Percentiles rank a stretch among this genome's conserved stretches.
These are phyloP conservation scores for Suillus occidentalis DNA, from an alignment of 768 basidiomycete genomes.

Conservation along the genomic window DNA sequence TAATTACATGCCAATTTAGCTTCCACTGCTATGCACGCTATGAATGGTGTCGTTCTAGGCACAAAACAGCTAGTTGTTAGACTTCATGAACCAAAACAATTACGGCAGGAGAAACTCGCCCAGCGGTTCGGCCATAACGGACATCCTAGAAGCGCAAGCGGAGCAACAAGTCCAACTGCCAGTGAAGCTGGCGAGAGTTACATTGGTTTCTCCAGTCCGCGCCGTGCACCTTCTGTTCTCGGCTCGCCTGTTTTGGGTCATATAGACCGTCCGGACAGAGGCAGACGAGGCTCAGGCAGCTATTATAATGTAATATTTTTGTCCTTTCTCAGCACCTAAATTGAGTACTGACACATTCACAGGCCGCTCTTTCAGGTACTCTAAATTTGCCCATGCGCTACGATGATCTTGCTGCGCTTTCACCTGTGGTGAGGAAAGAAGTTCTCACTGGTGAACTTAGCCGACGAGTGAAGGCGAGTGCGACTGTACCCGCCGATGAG, in stretches of 20 bases:
- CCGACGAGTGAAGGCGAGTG: conserved; percentile 64
- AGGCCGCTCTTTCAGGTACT: conserved; percentile 83
- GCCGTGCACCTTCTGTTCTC: conserved; percentile 48
- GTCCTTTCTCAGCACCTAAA: conserved; percentile 3
- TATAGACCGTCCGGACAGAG: conserved; percentile 61
- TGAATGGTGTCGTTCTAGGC: conserved; percentile 77
- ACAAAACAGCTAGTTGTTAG: conserved; percentile 82
- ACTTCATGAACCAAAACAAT: conserved; percentile 86
- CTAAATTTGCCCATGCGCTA: conserved; percentile 85
- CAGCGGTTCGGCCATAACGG: conserved; percentile 79
- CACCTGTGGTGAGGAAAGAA: conserved; percentile 86
- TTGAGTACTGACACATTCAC: conserved; percentile 8
- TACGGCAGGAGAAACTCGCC: conserved; percentile 87
- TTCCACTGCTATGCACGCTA: conserved; percentile 66
- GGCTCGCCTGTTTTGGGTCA: conserved; percentile 55
- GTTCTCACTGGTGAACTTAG: conserved; percentile 82
- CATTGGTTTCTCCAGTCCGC: conserved; percentile 73
- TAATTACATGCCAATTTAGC: conserved; percentile 42
- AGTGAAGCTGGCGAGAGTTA: conserved; percentile 82
- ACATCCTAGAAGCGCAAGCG: conserved; percentile 78
- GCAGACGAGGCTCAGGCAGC: conserved; percentile 79
- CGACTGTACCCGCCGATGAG: conserved; percentile 52
- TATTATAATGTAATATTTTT: conserved; percentile 69
- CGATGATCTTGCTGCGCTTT: conserved; percentile 77
- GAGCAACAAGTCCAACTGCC: conserved; percentile 81